Percentiles rank a stretch among this genome's conserved stretches.
phyloP scores from a whole-genome alignment of 257 asterid genomes.

The Solanum clarkiae region DNA sequence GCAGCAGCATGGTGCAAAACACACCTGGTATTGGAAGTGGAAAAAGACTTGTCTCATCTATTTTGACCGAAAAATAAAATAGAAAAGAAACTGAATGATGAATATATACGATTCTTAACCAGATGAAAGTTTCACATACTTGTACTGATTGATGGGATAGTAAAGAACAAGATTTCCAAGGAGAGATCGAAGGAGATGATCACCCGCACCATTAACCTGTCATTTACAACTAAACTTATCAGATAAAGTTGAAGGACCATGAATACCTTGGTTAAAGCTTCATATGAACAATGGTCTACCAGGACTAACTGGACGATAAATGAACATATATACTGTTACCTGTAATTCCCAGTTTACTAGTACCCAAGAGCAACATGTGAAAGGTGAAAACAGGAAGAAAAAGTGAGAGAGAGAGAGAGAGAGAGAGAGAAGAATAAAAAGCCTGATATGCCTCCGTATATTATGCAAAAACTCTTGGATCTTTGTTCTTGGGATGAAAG shows the following conservation, averaged over 20 bases:
- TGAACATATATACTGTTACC: neutral
- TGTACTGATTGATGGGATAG: slow-evolving; percentile 92
- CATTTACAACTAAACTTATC: neutral
- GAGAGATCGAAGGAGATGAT: slow-evolving; percentile 90
- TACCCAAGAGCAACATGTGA: neutral
- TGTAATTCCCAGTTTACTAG: neutral
- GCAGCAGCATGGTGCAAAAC: slow-evolving; percentile 44
- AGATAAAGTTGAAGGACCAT: neutral
- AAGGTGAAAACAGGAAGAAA: neutral
- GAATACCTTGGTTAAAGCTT: neutral
- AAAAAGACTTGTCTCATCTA: neutral
- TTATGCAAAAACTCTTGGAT: neutral
- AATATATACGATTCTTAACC: neutral
- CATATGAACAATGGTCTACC: neutral
- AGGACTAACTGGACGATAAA: neutral
- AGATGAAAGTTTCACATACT: slow-evolving; percentile 21
- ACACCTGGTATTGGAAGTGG: slow-evolving; percentile 40
- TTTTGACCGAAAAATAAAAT: neutral
- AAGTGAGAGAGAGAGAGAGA: neutral
- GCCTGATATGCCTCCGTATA: neutral
- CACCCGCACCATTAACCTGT: slow-evolving; percentile 99
- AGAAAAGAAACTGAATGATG: neutral
- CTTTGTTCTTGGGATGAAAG: neutral
- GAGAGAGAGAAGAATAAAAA: neutral
- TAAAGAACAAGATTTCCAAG: slow-evolving; percentile 89